phyloP scores from a whole-genome alignment of 805 yeast genomes.

The Saturnispora diversa region DNA sequence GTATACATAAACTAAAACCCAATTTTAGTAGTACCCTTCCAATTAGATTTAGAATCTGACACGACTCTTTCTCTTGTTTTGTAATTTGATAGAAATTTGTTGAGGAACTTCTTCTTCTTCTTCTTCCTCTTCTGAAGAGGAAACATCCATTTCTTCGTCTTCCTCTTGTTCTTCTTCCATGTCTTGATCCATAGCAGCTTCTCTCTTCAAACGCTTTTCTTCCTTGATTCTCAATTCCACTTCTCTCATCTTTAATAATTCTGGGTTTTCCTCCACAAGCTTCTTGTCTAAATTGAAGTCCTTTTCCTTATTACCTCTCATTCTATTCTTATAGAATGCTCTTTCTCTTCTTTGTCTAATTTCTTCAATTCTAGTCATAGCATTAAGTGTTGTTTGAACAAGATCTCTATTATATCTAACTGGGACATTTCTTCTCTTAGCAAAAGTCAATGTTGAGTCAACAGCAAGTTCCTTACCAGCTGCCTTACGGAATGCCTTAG shows the following conservation, averaged over 20 bases:
- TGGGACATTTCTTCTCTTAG: conserved; percentile 96
- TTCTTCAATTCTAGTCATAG: conserved; percentile 93
- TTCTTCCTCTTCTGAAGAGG: conserved; percentile 30
- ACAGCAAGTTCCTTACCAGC: conserved; percentile 98
- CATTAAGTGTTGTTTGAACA: conserved; percentile 87
- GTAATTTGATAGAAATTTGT: conserved; percentile 49
- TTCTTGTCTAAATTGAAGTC: conserved; percentile 80
- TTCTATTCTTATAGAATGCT: conserved; percentile 98
- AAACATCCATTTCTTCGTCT: conserved; percentile 40
- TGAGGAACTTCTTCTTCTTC: conserved; percentile 36
- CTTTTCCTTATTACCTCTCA: conserved; percentile 92
- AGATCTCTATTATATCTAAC: conserved; percentile 96
- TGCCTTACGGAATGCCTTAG: conserved; percentile 97
- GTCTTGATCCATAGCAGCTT: conserved; percentile 32
- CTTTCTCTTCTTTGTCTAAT: conserved; percentile 94
- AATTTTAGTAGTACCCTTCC: conserved; percentile 1
- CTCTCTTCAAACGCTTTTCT: conserved; percentile 56
- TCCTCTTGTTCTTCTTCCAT: conserved; percentile 40
- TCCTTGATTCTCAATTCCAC: conserved; percentile 76
- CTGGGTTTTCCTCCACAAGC: conserved; percentile 83
- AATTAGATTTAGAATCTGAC: conserved; percentile 37
- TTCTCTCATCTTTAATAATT: conserved; percentile 83
- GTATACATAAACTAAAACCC: conserved; percentile 4
- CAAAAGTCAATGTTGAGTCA: conserved; percentile 91
- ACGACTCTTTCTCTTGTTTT: conserved; percentile 42